Evolutionary conservation across 2,329 filamentous ascomycete species (phyloP).

Genomic region (Ophiocordyceps camponoti-saundersi): DNA sequence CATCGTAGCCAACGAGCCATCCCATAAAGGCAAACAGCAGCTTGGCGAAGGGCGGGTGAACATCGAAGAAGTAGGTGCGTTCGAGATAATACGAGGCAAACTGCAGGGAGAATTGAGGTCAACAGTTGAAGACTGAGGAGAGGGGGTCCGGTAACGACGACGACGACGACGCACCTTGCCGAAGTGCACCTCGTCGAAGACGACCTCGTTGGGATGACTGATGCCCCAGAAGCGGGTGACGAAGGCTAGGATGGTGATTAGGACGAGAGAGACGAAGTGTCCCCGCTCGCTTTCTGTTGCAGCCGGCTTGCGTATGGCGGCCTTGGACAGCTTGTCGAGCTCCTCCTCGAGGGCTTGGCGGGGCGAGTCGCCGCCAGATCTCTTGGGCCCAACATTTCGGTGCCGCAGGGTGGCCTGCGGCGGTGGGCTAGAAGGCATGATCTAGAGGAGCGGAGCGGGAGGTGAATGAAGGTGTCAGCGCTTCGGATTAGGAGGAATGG

Average conservation of each 20-base stretch:
- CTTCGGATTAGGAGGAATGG: not conserved
- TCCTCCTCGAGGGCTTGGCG: slow-evolving; percentile 25
- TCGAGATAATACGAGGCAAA: slow-evolving; percentile 75
- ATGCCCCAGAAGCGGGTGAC: slow-evolving; percentile 92
- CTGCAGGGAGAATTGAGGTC: slow-evolving; percentile 17
- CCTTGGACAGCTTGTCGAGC: slow-evolving; percentile 30
- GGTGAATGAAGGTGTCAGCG: slow-evolving; percentile 5
- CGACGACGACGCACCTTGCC: slow-evolving; percentile 58
- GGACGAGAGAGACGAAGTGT: slow-evolving; percentile 59
- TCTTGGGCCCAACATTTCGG: slow-evolving; percentile 35
- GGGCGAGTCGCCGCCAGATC: slow-evolving; percentile 18
- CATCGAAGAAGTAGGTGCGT: slow-evolving; percentile 98
- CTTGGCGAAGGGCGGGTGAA: slow-evolving; percentile 95
- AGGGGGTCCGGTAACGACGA: not conserved
- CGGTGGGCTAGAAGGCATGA: slow-evolving; percentile 30
- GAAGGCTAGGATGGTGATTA: slow-evolving; percentile 76
- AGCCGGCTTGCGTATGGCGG: slow-evolving; percentile 13
- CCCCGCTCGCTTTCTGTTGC: slow-evolving; percentile 50
- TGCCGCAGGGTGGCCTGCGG: slow-evolving; percentile 43
- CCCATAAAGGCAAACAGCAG: slow-evolving; percentile 93
- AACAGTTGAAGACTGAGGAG: not conserved
- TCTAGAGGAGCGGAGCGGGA: slow-evolving; percentile 5
- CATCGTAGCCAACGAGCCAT: slow-evolving; percentile 95
- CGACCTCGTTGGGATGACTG: slow-evolving; percentile 85
- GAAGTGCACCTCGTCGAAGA: slow-evolving; percentile 98